Base-by-base conservation (phyloP, 2,329 filamentous ascomycete genomes). In the Aspergillus flavus region DNA sequence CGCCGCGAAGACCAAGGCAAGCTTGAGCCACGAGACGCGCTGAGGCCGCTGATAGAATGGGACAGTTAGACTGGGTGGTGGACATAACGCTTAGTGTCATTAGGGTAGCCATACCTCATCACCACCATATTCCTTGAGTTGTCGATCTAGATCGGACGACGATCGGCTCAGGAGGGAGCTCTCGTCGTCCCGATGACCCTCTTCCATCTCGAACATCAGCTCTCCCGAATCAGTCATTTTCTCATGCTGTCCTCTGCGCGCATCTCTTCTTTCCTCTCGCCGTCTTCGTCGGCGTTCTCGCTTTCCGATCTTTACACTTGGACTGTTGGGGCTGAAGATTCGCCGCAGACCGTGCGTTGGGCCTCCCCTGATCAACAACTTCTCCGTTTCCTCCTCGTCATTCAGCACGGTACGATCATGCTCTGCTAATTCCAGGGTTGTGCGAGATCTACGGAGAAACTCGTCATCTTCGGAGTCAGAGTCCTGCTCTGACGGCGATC, bases 151-250 rank as follows among this genome's bases (percentile, higher is more conserved):
- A 4, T 72, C 88, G 76, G 77, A 88, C 80, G 74, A 87, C 71
- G 75, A 89, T 80, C 71, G 86, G 81, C 81, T 89, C 84, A 75
- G 86, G 83, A 75, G 86, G 80, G 67, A 87, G 80, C 71, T 89
- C 80, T 81, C 91, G 59, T 52, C 48, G 10, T 89, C 89, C 64
- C 72, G 74, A 36, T 79, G 73, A 1, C 93, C 92, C 74, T 93
- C 90, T 77, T 97, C 94, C 90, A 94, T 92, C 79, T 95, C 91
- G 76, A 92, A 94, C 89, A 96, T 92, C 72, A 96, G 81, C 76
- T 89, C 87, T 43, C 90, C 89, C 68, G 92, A 87, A 73, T 92
- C 91, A 83, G 77, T 73, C 86, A 75, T 67, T 78, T 81, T 65
- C 84, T 83, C 79, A 80, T 83, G 71, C 43, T 72, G 86, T 87